Percentiles rank a stretch among this genome's conserved stretches.
phyloP scores from a whole-genome alignment of 768 basidiomycete genomes.

The Leccinum uliginosum region DNA sequence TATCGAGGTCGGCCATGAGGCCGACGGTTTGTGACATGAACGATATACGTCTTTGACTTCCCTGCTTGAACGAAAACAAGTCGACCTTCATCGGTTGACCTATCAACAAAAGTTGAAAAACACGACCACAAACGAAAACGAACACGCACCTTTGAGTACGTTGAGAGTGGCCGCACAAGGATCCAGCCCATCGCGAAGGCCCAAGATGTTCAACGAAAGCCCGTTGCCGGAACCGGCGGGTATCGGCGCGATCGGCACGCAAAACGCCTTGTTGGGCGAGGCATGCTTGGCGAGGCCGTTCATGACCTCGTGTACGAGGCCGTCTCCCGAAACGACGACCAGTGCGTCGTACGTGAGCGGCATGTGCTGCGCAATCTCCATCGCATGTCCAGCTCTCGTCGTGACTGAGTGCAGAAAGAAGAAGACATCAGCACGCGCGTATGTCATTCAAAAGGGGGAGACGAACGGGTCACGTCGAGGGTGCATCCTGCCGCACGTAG shows the following conservation, averaged over 20 bases:
- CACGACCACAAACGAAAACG: not conserved
- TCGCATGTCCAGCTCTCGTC: slow-evolving; percentile 57
- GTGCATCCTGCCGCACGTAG: slow-evolving; percentile 61
- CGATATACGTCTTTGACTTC: slow-evolving; percentile 57
- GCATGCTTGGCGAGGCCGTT: slow-evolving; percentile 75
- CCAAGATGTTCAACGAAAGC: slow-evolving; percentile 67
- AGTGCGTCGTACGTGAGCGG: slow-evolving; percentile 65
- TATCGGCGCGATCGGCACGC: slow-evolving; percentile 69
- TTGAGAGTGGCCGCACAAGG: slow-evolving; percentile 71
- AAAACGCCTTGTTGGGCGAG: slow-evolving; percentile 56
- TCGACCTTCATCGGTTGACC: slow-evolving; percentile 74
- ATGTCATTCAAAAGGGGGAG: not conserved
- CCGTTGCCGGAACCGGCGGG: slow-evolving; percentile 85
- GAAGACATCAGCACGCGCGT: not conserved
- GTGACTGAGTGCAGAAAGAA: slow-evolving; percentile 68
- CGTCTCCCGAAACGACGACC: slow-evolving; percentile 78
- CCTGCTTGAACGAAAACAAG: slow-evolving; percentile 71
- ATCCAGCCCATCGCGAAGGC: slow-evolving; percentile 65
- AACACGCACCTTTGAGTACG: slow-evolving; percentile 61
- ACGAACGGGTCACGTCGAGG: slow-evolving; percentile 60
- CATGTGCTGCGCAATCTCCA: slow-evolving; percentile 55
- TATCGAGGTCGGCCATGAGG: slow-evolving; percentile 80
- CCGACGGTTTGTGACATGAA: slow-evolving; percentile 85
- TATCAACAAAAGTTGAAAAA: slow-evolving; percentile 23
- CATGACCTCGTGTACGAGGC: slow-evolving; percentile 75